Evolutionary conservation across 805 yeast species (phyloP).

Genomic region (Teunomyces tritomae): DNA sequence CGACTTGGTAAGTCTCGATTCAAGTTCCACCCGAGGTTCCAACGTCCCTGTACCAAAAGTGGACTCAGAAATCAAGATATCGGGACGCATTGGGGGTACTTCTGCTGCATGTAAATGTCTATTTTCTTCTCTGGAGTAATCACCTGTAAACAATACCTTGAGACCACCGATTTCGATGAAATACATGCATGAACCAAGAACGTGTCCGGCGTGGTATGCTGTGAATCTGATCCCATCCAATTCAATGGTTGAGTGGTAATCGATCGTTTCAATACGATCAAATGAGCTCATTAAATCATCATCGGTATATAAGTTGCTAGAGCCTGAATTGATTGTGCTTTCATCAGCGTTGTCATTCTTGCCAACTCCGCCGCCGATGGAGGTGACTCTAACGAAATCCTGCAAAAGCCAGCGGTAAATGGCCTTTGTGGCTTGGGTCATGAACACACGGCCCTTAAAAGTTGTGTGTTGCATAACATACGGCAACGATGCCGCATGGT

Average conservation of each 20-base stretch:
- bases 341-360: constrained; percentile 27
- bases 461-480: constrained; percentile 96
- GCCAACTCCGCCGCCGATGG: constrained; percentile 52
- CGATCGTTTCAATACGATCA: constrained; percentile 88
- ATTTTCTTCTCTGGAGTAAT: constrained; percentile 92
- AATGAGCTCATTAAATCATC: constrained; percentile 86
- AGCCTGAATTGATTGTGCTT: constrained; percentile 13
- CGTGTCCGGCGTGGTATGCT: constrained; percentile 99
- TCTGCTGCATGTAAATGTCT: constrained; percentile 95
- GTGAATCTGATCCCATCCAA: constrained; percentile 93
- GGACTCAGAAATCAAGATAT: constrained; percentile 87
- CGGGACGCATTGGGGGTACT: constrained; percentile 84
- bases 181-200: constrained; percentile 97
- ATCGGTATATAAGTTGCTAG: constrained; percentile 72
- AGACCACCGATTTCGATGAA: constrained; percentile 92
- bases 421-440: constrained; percentile 99
- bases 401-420: constrained; percentile 92
- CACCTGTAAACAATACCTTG: constrained; percentile 89
- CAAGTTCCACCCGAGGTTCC: constrained; percentile 85
- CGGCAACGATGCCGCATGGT: constrained; percentile 97
- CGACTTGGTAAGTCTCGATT: constrained; percentile 70
- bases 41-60: constrained; percentile 98
- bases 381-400: constrained; percentile 91
- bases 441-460: constrained; percentile 92
- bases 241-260: constrained; percentile 92